Conservation (phyloP, 2,329 filamentous ascomycete genomes). For the Rutstroemia sydowiana region DNA sequence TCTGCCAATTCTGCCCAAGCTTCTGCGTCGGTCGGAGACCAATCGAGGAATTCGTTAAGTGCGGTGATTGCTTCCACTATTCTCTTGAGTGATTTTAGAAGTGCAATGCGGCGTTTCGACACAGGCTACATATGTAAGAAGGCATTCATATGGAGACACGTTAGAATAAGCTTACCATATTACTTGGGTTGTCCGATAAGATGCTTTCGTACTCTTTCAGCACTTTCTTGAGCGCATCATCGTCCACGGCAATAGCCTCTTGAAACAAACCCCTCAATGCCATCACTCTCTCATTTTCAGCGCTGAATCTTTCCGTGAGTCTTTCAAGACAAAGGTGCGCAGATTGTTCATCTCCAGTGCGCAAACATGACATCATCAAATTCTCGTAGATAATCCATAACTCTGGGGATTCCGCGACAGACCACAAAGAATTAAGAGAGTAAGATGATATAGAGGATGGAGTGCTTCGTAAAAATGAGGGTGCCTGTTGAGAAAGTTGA, state of each 20-base stretch:
- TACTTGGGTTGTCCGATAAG: conserved; percentile 65
- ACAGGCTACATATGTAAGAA: conserved; percentile 55
- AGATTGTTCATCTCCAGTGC: conserved; percentile 72
- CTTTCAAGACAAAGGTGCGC: conserved; percentile 70
- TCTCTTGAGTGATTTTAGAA: conserved; percentile 68
- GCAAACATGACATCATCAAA: conserved; percentile 73
- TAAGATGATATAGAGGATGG: conserved; percentile 49
- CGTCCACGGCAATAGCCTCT: conserved; percentile 68
- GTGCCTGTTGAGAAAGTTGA: conserved; percentile 54
- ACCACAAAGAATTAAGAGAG: conserved; percentile 45
- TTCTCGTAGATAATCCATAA: conserved; percentile 85
- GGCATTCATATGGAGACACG: conserved; percentile 4
- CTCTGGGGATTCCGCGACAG: conserved; percentile 63
- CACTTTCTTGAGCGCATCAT: conserved; percentile 58
- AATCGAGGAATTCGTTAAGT: conserved; percentile 69
- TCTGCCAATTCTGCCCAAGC: conserved; percentile 89
- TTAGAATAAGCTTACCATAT: conserved; percentile 55
- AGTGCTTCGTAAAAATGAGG: conserved; percentile 45
- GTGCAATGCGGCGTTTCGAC: conserved; percentile 73
- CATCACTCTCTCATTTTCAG: conserved; percentile 77
- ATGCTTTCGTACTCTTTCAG: conserved; percentile 72
- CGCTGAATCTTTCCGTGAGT: conserved; percentile 73
- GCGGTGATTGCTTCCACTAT: conserved; percentile 65
- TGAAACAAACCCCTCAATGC: conserved; percentile 75
- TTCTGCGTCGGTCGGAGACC: conserved; percentile 83